These are phyloP conservation scores for Fusarium sp. DNA, from an alignment of 2,329 filamentous ascomycete genomes.

Conservation along the genomic window DNA sequence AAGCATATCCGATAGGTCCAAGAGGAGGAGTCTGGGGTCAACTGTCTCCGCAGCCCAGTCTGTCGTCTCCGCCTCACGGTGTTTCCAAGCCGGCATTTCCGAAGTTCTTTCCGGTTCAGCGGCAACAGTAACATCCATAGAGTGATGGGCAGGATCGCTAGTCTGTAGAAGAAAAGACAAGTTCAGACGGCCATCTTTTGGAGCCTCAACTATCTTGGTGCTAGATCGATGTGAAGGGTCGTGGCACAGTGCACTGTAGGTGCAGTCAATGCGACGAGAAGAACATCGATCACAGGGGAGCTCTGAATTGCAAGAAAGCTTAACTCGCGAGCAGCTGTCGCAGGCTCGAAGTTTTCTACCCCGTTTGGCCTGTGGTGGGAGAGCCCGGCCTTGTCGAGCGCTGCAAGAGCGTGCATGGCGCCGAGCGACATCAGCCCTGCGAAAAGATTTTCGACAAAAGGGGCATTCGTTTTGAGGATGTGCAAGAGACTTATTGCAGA, in stretches of 20 bases:
- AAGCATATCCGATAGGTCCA: slow-evolving; percentile 16
- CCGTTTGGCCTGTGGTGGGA: slow-evolving; percentile 14
- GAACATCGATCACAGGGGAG: slow-evolving; percentile 15
- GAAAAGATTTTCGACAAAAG: slow-evolving; percentile 28
- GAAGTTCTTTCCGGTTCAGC: slow-evolving; percentile 13
- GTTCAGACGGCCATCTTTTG: neutral
- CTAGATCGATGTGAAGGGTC: neutral
- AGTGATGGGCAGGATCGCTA: slow-evolving; percentile 3
- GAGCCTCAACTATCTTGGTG: too few relatives aligned
- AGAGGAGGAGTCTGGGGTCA: slow-evolving; percentile 14
- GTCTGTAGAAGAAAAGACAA: slow-evolving; percentile 13
- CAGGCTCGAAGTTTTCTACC: slow-evolving; percentile 32
- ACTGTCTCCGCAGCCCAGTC: neutral
- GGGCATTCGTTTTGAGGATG: neutral
- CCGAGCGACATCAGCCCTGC: slow-evolving; percentile 21
- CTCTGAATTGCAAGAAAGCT: slow-evolving; percentile 10
- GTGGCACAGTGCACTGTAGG: slow-evolving; percentile 21
- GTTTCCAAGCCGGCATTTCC: slow-evolving; percentile 10
- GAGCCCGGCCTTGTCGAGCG: neutral
- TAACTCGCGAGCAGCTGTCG: neutral
- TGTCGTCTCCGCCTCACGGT: neutral
- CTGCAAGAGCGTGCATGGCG: slow-evolving; percentile 24
- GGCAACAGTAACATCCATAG: slow-evolving; percentile 8
- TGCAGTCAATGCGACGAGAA: neutral
- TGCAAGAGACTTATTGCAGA: neutral